These are phyloP conservation scores for Blepharisma undulans DNA, from an alignment of 169 alveolate species.

Conservation along the genomic window DNA sequence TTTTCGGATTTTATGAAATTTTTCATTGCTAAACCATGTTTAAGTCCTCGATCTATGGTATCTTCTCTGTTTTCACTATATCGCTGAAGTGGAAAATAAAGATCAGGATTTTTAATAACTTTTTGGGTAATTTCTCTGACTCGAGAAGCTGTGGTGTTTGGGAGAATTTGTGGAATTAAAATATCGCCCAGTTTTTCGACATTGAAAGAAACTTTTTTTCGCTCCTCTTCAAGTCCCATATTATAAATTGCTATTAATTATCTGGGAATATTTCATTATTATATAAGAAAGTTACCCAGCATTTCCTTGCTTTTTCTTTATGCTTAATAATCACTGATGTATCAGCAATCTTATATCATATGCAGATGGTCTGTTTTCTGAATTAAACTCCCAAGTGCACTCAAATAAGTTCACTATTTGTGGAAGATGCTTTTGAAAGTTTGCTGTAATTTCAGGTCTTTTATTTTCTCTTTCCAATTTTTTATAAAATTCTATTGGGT, in stretches of 20 bases:
- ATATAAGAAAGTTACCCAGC: too few species aligned
- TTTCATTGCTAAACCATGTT: constrained; percentile 24
- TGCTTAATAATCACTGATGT: not conserved
- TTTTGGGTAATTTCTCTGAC: constrained; percentile 1
- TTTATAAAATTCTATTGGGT: not conserved
- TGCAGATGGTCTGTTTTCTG: constrained; percentile 16
- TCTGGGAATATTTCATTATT: too few species aligned
- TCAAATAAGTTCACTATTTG: not conserved
- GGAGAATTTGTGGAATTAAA: not conserved
- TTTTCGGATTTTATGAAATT: constrained; percentile 7
- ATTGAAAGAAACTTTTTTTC: not conserved
- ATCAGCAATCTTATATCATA: not conserved
- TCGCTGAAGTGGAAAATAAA: not conserved
- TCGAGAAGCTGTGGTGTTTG: not conserved
- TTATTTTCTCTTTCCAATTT: not conserved
- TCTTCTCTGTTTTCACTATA: not conserved
- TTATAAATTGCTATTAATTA: too few species aligned
- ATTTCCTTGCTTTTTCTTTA: too few species aligned
- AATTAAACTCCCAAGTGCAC: not conserved
- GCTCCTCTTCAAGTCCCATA: not conserved
- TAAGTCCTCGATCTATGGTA: not conserved
- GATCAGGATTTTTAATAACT: constrained; percentile 5
- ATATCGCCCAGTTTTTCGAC: not conserved
- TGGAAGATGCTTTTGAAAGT: not conserved
- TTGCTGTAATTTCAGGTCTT: not conserved